A percentile compares a stretch with the other conserved stretches of the same genome.
Evolutionary conservation across 768 basidiomycete species (phyloP).

Genomic region (Clitopilus passeckerianus): DNA sequence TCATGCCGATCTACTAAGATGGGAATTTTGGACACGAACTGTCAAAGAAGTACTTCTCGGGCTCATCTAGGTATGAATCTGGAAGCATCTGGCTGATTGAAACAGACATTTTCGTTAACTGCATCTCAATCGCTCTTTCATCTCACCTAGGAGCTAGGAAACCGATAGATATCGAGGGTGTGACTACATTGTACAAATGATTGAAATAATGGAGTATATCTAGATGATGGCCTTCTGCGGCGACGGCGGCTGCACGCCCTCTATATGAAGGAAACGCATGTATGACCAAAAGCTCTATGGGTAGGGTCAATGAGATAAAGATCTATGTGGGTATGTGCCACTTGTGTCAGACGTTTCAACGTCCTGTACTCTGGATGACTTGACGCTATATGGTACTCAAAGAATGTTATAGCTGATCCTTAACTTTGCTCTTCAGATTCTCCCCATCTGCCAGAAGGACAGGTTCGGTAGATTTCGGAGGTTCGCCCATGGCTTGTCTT

Average conservation of each 20-base stretch:
- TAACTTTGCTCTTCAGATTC: constrained; percentile 11
- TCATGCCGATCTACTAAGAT: no score
- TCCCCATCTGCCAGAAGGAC: constrained; percentile 35
- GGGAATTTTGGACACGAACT: not conserved
- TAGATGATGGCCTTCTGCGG: not conserved
- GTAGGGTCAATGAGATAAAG: no score
- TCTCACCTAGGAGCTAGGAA: not conserved
- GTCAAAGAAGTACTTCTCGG: not conserved
- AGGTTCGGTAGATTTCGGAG: constrained; percentile 29
- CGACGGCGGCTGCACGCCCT: not conserved
- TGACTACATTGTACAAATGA: not conserved
- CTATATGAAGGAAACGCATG: no score
- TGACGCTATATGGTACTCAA: not conserved
- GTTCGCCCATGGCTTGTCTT: constrained; percentile 63
- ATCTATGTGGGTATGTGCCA: no score
- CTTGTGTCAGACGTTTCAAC: no score
- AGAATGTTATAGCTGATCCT: not conserved
- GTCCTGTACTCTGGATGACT: no score
- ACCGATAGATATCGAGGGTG: not conserved
- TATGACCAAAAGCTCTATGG: no score
- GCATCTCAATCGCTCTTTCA: no score
- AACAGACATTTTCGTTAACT: no score
- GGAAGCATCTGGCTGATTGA: no score
- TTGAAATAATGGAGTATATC: not conserved
- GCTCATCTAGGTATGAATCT: no score